Evolutionary conservation across 192 early-diverging fungal species (phyloP).

Genomic region (Coemansia sp.): DNA sequence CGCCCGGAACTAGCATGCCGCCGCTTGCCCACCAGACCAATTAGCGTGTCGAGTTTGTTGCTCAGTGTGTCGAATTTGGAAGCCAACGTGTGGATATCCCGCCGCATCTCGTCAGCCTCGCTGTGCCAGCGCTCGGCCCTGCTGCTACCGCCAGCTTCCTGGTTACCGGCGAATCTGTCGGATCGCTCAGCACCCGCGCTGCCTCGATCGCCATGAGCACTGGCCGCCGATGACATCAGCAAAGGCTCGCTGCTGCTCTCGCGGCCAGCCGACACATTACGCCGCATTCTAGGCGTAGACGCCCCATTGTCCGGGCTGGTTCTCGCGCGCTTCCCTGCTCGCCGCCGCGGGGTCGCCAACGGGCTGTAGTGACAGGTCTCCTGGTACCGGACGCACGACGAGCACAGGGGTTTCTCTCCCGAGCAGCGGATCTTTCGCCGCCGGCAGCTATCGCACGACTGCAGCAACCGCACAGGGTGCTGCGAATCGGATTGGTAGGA

Average conservation of each 20-base stretch:
- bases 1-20: not conserved
- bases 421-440: constrained; percentile 51
- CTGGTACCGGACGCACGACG: constrained; percentile 46
- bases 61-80: constrained; percentile 32
- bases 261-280: not conserved
- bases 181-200: not conserved
- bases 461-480: constrained; percentile 36
- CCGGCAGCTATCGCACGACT: constrained; percentile 54
- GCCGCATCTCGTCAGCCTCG: constrained; percentile 25
- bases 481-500: constrained; percentile 2
- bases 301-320: not conserved
- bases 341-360: constrained; percentile 42
- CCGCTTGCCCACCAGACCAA: constrained; percentile 15
- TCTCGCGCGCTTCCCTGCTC: constrained; percentile 21
- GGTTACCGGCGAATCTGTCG: not conserved
- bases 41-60: constrained; percentile 30
- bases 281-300: not conserved
- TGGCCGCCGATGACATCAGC: not conserved
- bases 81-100: constrained; percentile 20
- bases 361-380: constrained; percentile 54
- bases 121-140: constrained; percentile 5
- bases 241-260: not conserved
- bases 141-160: not conserved
- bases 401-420: constrained; percentile 51
- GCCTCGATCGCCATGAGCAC: not conserved